Conservation (phyloP, 345 rosid genomes). For the Moricandia arvensis region DNA sequence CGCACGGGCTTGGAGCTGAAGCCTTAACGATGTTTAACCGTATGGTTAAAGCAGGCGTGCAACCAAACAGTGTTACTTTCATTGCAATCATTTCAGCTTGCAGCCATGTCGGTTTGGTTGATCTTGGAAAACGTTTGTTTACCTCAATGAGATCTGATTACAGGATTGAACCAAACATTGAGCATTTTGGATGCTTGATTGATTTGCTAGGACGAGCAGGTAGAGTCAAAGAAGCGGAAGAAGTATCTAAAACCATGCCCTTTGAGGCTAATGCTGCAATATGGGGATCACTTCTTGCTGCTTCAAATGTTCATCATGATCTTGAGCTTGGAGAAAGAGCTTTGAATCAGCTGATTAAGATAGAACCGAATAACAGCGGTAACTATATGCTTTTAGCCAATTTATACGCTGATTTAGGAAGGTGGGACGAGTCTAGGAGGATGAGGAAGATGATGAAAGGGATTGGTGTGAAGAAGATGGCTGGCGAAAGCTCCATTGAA, state of each 20-base stretch:
- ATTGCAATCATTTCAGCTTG: conserved; percentile 75
- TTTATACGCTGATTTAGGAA: conserved; percentile 52
- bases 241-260: conserved; percentile 55
- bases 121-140: conserved; percentile 49
- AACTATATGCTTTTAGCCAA: conserved; percentile 62
- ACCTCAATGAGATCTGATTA: conserved; percentile 43
- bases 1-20: conserved; percentile 62
- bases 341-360: conserved; percentile 45
- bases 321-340: conserved; percentile 60
- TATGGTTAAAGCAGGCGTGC: conserved; percentile 50
- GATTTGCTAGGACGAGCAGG: conserved; percentile 72
- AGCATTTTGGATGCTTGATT: conserved; percentile 77
- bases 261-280: conserved; percentile 65
- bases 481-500: conserved; percentile 68
- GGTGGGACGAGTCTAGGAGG: conserved; percentile 61
- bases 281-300: conserved; percentile 83
- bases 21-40: conserved; percentile 62
- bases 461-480: conserved; percentile 53
- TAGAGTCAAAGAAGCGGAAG: conserved; percentile 54
- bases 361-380: conserved; percentile 82
- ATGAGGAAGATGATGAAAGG: conserved; percentile 65
- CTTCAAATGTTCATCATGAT: conserved; percentile 58
- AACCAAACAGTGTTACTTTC: conserved; percentile 72
- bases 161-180: conserved; percentile 50
- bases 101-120: conserved; percentile 63